Evolutionary conservation across 768 basidiomycete species (phyloP).

Genomic region (Podaxis rugospora): DNA sequence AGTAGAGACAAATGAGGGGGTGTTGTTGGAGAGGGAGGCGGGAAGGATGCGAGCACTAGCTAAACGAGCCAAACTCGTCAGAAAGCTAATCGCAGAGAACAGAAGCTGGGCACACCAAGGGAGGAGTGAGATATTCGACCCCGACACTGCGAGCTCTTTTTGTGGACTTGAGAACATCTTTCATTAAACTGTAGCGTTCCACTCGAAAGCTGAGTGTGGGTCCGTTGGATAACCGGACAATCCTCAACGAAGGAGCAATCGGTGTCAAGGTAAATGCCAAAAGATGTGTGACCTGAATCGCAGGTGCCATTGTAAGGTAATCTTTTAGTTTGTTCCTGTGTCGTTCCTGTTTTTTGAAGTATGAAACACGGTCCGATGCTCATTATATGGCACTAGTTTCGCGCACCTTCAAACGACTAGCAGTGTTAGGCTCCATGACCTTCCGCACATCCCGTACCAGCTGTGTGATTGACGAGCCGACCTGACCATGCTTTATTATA

Average conservation of each 20-base stretch:
- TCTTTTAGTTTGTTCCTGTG: slow-evolving; percentile 89
- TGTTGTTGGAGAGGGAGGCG: slow-evolving; percentile 64
- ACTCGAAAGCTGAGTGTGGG: slow-evolving; percentile 93
- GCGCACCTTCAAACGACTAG: slow-evolving; percentile 78
- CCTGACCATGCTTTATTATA: slow-evolving; percentile 93
- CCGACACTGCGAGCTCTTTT: slow-evolving; percentile 71
- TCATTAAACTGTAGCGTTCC: slow-evolving; percentile 89
- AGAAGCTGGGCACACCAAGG: slow-evolving; percentile 56
- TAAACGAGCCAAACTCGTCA: slow-evolving; percentile 24
- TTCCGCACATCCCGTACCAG: slow-evolving; percentile 91
- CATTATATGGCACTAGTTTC: not conserved
- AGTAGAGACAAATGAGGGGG: slow-evolving; percentile 86
- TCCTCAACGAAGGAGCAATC: slow-evolving; percentile 79
- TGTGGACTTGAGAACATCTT: slow-evolving; percentile 68
- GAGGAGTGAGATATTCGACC: slow-evolving; percentile 88
- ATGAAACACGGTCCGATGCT: not conserved
- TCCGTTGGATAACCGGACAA: slow-evolving; percentile 83
- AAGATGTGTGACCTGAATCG: slow-evolving; percentile 87
- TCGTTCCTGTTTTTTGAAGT: slow-evolving; percentile 62
- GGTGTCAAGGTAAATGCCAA: slow-evolving; percentile 89
- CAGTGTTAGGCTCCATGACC: slow-evolving; percentile 98
- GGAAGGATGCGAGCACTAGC: slow-evolving; percentile 92
- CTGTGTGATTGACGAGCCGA: slow-evolving; percentile 81
- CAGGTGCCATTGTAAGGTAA: slow-evolving; percentile 87
- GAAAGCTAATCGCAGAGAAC: not conserved